These are phyloP conservation scores for Lablab purpureus DNA, from an alignment of 306 rosid genomes.

Conservation along the genomic window DNA sequence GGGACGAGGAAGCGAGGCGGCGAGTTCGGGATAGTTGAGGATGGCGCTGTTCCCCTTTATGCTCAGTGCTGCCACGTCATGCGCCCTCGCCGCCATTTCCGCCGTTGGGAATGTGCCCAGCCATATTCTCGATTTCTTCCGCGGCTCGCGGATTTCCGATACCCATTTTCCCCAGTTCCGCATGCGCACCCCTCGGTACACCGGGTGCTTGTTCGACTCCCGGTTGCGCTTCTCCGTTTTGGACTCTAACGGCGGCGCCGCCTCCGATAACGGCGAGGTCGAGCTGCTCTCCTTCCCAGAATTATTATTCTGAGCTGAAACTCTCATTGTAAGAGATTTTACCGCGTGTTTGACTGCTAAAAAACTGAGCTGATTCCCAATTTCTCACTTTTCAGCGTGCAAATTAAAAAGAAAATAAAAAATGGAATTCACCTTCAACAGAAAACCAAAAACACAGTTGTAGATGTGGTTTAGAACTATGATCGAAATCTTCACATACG, in stretches of 20 bases:
- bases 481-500: background rate
- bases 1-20: constrained; percentile 74
- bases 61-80: constrained; percentile 88
- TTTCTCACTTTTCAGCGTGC: no score
- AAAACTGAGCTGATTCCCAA: no score
- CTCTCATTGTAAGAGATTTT: constrained; percentile 36
- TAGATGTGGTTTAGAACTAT: no score
- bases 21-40: constrained; percentile 86
- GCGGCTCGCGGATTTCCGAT: constrained; percentile 95
- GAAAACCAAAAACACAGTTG: no score
- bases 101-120: constrained; percentile 88
- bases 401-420: no score
- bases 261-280: constrained; percentile 47
- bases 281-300: constrained; percentile 64
- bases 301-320: constrained; percentile 47
- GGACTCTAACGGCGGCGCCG: background rate
- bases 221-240: constrained; percentile 52
- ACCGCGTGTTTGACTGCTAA: background rate
- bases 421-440: no score
- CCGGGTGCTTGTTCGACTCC: constrained; percentile 66
- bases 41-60: constrained; percentile 78
- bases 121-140: constrained; percentile 97
- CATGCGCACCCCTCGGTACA: constrained; percentile 89
- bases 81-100: constrained; percentile 98
- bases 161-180: constrained; percentile 99